These are phyloP conservation scores for Verticillium dahliae DNA, from an alignment of 2,329 filamentous ascomycete genomes.

Conservation along the genomic window DNA sequence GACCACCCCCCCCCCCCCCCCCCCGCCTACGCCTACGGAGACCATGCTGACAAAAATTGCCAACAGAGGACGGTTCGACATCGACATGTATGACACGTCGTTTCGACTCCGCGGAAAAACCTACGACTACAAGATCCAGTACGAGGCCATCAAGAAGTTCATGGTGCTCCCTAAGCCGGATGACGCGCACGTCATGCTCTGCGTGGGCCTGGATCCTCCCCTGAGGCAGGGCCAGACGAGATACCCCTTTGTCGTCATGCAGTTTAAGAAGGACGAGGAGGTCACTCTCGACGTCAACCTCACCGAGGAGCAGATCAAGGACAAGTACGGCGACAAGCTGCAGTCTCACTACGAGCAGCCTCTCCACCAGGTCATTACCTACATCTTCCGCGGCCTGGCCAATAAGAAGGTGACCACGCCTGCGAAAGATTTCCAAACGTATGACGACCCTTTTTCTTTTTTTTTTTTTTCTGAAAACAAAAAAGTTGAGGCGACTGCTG, in stretches of 20 bases:
- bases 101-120: slow-evolving; percentile 97
- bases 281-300: slow-evolving; percentile 95
- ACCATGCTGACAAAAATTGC: slow-evolving; percentile 15
- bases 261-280: slow-evolving; percentile 96
- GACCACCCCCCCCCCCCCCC: not conserved
- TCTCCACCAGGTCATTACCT: slow-evolving; percentile 86
- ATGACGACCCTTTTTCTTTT: slow-evolving; percentile 16
- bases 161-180: slow-evolving; percentile 99
- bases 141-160: slow-evolving; percentile 96
- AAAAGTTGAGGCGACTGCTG: not conserved
- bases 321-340: slow-evolving; percentile 83
- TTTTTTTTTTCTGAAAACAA: no score
- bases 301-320: slow-evolving; percentile 78
- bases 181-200: slow-evolving; percentile 90
- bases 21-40: not conserved
- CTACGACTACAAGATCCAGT: slow-evolving; percentile 99
- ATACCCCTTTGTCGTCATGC: slow-evolving; percentile 98
- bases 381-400: slow-evolving; percentile 89
- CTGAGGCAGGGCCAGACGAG: slow-evolving; percentile 94
- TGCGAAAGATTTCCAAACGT: slow-evolving; percentile 87
- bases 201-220: slow-evolving; percentile 88
- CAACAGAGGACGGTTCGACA: slow-evolving; percentile 91
- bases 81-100: slow-evolving; percentile 98
- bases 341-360: slow-evolving; percentile 88
- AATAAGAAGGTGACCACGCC: slow-evolving; percentile 94